These are phyloP conservation scores for Phytophthora lateralis DNA, from an alignment of 352 stramenopile species.

Conservation along the genomic window DNA sequence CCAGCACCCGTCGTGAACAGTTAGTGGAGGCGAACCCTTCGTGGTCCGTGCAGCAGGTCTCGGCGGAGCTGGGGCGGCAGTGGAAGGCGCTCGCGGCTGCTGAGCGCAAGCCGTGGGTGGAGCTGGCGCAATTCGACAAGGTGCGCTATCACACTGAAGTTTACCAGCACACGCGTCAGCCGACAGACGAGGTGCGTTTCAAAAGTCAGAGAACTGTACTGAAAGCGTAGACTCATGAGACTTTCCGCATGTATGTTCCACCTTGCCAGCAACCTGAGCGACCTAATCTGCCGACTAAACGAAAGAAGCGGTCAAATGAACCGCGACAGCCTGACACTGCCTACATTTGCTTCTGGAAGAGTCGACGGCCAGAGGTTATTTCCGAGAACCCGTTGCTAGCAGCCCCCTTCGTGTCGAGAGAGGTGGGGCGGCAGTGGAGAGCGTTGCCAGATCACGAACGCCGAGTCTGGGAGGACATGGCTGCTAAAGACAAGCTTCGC, in stretches of 20 bases:
- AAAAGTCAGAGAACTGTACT: not conserved
- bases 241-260: not conserved
- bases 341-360: slow-evolving; percentile 75
- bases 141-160: slow-evolving; percentile 50
- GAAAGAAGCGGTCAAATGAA: slow-evolving; percentile 46
- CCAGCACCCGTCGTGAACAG: slow-evolving; percentile 38
- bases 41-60: slow-evolving; percentile 56
- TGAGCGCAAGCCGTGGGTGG: slow-evolving; percentile 54
- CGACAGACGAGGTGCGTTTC: slow-evolving; percentile 12
- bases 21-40: slow-evolving; percentile 36
- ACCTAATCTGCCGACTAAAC: slow-evolving; percentile 26
- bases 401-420: slow-evolving; percentile 48
- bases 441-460: slow-evolving; percentile 43
- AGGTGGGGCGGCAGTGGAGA: slow-evolving; percentile 59
- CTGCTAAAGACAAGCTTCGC: slow-evolving; percentile 49
- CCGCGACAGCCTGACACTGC: slow-evolving; percentile 61
- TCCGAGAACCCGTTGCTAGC: slow-evolving; percentile 44
- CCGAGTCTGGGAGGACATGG: slow-evolving; percentile 56
- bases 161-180: slow-evolving; percentile 24
- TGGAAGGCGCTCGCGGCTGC: slow-evolving; percentile 52
- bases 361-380: slow-evolving; percentile 46
- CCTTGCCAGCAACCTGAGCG: slow-evolving; percentile 11
- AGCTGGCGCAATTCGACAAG: slow-evolving; percentile 67
- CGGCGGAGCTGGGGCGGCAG: slow-evolving; percentile 50
- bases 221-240: not conserved